Evolutionary conservation across 2,329 filamentous ascomycete species (phyloP).

Genomic region (Dactylonectria macrodidyma): DNA sequence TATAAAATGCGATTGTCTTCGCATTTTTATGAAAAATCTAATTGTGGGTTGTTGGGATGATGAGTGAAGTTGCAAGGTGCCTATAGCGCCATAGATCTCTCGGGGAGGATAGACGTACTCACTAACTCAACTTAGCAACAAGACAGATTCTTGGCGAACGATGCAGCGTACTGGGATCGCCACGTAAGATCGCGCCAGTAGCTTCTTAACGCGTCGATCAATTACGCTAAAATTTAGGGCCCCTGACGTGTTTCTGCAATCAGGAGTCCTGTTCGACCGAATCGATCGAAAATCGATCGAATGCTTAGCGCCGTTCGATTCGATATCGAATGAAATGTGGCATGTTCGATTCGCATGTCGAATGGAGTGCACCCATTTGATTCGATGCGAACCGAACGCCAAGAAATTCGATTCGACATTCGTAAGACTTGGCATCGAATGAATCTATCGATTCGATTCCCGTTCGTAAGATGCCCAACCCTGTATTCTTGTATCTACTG

Average conservation of each 20-base stretch:
- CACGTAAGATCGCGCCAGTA: not conserved
- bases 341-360: too few species aligned
- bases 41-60: not conserved
- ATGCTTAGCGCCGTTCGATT: too few species aligned
- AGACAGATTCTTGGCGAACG: not conserved
- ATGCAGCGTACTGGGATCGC: not conserved
- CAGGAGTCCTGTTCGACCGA: too few species aligned
- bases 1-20: not conserved
- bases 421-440: not conserved
- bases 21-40: not conserved
- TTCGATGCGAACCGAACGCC: not conserved
- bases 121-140: not conserved
- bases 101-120: not conserved
- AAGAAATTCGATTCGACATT: not conserved
- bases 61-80: not conserved
- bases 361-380: too few species aligned
- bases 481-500: too few species aligned
- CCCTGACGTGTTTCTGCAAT: not conserved
- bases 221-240: not conserved
- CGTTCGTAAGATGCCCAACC: not conserved
- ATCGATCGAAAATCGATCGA: too few species aligned
- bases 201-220: not conserved
- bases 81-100: not conserved
- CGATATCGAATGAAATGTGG: too few species aligned
- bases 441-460: not conserved